phyloP scores from a whole-genome alignment of 225 moss, liverwort and hornwort species.

The Polytrichum commune region DNA sequence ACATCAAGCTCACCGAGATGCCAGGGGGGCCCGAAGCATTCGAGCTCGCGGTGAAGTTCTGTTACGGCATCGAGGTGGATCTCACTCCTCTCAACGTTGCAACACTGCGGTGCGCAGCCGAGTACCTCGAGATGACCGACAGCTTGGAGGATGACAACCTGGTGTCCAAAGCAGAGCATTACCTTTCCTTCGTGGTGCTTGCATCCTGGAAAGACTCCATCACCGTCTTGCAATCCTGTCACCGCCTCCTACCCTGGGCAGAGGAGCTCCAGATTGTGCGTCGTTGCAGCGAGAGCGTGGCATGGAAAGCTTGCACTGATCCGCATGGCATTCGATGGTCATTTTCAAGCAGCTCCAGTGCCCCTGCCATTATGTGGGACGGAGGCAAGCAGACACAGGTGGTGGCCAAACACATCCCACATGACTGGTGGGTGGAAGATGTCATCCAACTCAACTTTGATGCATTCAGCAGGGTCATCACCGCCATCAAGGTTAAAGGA shows the following conservation, averaged over 20 bases:
- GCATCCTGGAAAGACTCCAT: conserved; percentile 88
- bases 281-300: conserved; percentile 75
- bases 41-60: conserved; percentile 82
- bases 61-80: conserved; percentile 76
- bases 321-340: conserved; percentile 82
- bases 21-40: conserved; percentile 81
- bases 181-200: conserved; percentile 62
- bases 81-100: conserved; percentile 69
- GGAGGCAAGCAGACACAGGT: conserved; percentile 28
- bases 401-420: conserved; percentile 56
- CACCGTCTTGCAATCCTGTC: conserved; percentile 68
- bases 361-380: conserved; percentile 47
- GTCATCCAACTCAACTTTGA: conserved; percentile 57
- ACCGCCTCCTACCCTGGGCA: conserved; percentile 66
- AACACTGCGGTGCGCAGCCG: conserved; percentile 71
- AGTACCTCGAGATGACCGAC: conserved; percentile 82
- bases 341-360: conserved; percentile 53
- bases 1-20: conserved; percentile 73
- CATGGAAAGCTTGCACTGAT: conserved; percentile 87
- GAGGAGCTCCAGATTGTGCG: conserved; percentile 70
- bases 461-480: conserved; percentile 62
- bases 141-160: conserved; percentile 75
- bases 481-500: conserved; percentile 76
- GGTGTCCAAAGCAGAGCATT: conserved; percentile 74
- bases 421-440: conserved; percentile 91